Evolutionary conservation across 495 filamentous ascomycete species (phyloP), one percentile per base, ranked within the genome.

Genomic region (Daldinia caldariorum): DNA sequence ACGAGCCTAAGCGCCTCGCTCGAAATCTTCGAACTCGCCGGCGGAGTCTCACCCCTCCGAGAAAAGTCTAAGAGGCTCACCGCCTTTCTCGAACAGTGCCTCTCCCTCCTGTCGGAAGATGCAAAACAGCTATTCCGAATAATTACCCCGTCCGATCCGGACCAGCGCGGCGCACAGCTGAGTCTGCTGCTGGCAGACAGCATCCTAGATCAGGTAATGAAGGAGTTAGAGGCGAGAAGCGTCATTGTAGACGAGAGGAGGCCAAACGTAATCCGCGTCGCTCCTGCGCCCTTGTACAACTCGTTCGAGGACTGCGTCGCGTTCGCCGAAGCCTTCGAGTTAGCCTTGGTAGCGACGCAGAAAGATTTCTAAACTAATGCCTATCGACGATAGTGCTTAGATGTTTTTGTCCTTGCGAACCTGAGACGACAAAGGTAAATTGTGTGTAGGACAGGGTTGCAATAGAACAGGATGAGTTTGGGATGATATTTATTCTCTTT

Each of bases 201-300:
- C 0, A 75, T 97, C 54, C 81, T 97, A 47, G 89, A 92, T 61
- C 64, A 71, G 3, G 88, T 97, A 0, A 87, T 94, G 81, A 79
- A 87, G 58, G 80, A 80, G 56, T 74, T 99, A 37, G 89, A 96
- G 72, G 83, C 85, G 45, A 78, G 85, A 12, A 89, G 88, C 3
- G 87, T 97, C 9, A 86, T 99, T 22, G 88, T 96, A 37, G 95
- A 99, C 75, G 93, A 98, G 82, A 82, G 95, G 67, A 89, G 88
- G 74, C 95, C 95, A 20, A 89, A 97, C 78, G 96, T 99, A 29
- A 86, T 99, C 34, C 83, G 95, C 6, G 91, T 97, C n/a, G 93
- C 94, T 16, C 96, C 95, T 1, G 89, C 92, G 34, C 94, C 95
- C 37, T 74, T 98, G 58, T 99, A 97, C 78, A 97, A 97, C 78